These are phyloP conservation scores for Cladophialophora immunda DNA, from an alignment of 2,329 filamentous ascomycete species.

Conservation along the genomic window DNA sequence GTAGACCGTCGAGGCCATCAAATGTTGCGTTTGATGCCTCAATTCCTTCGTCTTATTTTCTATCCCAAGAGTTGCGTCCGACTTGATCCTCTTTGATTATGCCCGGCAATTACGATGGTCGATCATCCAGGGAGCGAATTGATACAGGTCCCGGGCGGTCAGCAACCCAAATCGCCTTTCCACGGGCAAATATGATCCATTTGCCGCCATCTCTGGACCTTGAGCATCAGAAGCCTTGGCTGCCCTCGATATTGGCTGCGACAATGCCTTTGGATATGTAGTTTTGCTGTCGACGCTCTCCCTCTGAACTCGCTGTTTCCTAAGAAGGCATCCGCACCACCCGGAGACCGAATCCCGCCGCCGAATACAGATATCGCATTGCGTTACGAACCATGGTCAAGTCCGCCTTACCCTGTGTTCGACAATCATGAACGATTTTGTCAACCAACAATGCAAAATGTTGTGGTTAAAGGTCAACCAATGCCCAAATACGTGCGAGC, in stretches of 20 bases:
- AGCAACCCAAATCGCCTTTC: background rate
- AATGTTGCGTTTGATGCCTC: background rate
- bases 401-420: background rate
- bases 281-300: constrained; percentile 7
- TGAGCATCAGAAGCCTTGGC: background rate
- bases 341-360: background rate
- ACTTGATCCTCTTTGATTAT: background rate
- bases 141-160: constrained; percentile 20
- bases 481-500: background rate
- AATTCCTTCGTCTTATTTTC: background rate
- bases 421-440: background rate
- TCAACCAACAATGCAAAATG: background rate
- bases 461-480: background rate
- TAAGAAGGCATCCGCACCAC: constrained; percentile 1
- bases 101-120: background rate
- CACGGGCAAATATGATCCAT: background rate
- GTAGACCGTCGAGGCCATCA: background rate
- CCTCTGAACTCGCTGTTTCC: background rate
- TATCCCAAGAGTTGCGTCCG: background rate
- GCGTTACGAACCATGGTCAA: background rate
- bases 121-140: background rate
- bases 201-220: background rate
- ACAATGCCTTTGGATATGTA: constrained; percentile 11
- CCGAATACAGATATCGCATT: background rate
- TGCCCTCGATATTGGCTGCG: background rate